These are phyloP conservation scores for Aristolochia californica DNA, from an alignment of 164 flowering plant genomes.

Conservation along the genomic window DNA sequence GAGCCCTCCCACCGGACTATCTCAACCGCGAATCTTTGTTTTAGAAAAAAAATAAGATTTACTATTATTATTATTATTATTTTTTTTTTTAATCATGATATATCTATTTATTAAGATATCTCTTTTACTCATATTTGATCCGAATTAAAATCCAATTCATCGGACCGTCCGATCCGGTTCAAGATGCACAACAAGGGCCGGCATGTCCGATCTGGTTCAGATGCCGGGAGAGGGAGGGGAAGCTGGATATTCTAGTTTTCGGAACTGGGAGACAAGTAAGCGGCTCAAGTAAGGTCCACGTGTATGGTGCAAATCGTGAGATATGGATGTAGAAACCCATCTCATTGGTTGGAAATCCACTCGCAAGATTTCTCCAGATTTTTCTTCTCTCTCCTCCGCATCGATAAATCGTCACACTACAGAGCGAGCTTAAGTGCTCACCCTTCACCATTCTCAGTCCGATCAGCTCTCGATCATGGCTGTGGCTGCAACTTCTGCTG, in stretches of 20 bases:
- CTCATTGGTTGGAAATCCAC: slow-evolving; percentile 75
- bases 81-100: too few relatives aligned
- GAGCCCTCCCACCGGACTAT: too few relatives aligned
- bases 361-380: slow-evolving; percentile 17
- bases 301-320: slow-evolving; percentile 21
- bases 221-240: neutral
- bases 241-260: neutral
- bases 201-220: neutral
- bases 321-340: slow-evolving; percentile 34
- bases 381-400: slow-evolving; percentile 25
- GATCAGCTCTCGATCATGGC: neutral
- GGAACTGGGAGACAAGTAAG: neutral
- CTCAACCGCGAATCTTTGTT: too few relatives aligned
- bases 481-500: slow-evolving; percentile 55
- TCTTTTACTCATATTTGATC: too few relatives aligned
- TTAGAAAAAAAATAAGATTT: too few relatives aligned
- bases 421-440: neutral
- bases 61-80: too few relatives aligned
- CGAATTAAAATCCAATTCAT: too few relatives aligned
- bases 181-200: neutral
- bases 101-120: too few relatives aligned
- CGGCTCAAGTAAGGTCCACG: slow-evolving; percentile 33
- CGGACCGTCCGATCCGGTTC: neutral
- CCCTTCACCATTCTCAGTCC: neutral
- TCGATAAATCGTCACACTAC: neutral